These are phyloP conservation scores for Quercus phellos DNA, from an alignment of 331 rosid genomes.

Conservation along the genomic window DNA sequence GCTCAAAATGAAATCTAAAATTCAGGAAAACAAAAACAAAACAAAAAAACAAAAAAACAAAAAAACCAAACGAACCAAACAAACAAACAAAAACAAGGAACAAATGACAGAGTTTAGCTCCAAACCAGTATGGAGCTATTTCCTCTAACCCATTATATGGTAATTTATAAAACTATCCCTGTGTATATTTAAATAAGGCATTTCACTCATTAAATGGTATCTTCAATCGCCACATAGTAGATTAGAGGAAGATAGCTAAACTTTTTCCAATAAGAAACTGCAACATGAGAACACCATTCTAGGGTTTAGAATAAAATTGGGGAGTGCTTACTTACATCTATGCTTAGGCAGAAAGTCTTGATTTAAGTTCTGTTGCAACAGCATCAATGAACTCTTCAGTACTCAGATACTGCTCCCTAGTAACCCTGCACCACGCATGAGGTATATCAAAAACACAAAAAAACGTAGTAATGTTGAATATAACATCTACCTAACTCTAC, in stretches of 20 bases:
- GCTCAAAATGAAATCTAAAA: not conserved
- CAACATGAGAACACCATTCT: not conserved
- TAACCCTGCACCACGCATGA: constrained; percentile 46
- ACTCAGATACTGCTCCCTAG: constrained; percentile 82
- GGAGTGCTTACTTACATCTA: constrained; percentile 27
- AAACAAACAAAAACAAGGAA: not conserved
- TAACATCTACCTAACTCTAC: not conserved
- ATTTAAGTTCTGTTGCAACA: constrained; percentile 68
- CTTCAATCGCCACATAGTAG: not conserved
- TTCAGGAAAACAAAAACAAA: not conserved
- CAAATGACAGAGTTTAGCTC: not conserved
- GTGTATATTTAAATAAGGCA: not conserved
- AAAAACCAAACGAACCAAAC: too few species aligned
- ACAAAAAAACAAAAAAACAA: not conserved
- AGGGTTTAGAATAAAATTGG: not conserved
- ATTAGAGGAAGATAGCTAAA: not conserved
- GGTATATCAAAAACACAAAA: not conserved
- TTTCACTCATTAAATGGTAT: not conserved
- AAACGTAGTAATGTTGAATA: constrained; percentile 1
- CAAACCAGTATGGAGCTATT: not conserved
- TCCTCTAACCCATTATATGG: not conserved
- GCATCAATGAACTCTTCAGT: constrained; percentile 96
- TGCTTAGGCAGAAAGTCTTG: constrained; percentile 46
- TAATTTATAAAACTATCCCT: not conserved
- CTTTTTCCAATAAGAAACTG: not conserved